Evolutionary conservation across 345 rosid genomes (phyloP).

Genomic region (Gossypium ekmanianum): DNA sequence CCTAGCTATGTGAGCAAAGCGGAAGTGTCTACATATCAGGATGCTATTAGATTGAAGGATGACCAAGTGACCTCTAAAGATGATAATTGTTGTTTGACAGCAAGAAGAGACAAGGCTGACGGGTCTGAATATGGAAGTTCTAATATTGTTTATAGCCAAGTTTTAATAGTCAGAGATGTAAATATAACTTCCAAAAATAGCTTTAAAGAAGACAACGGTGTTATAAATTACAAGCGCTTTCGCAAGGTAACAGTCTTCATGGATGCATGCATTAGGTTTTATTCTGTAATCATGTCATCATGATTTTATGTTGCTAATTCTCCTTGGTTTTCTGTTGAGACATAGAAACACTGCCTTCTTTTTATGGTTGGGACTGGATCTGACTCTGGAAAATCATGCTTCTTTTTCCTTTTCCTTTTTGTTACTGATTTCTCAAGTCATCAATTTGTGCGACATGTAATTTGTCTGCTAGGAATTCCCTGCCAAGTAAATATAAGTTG

Average conservation of each 20-base stretch:
- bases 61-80: constrained; percentile 22
- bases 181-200: constrained; percentile 23
- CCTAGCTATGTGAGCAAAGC: constrained; percentile 27
- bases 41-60: constrained; percentile 25
- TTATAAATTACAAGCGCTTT: constrained; percentile 70
- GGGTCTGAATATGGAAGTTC: constrained; percentile 53
- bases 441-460: not conserved
- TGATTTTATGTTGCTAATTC: constrained; percentile 6
- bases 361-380: not conserved
- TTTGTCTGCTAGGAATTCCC: constrained; percentile 3
- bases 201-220: constrained; percentile 30
- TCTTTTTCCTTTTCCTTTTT: not conserved
- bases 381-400: not conserved
- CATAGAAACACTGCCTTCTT: not conserved
- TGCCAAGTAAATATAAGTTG: not conserved
- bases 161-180: constrained; percentile 49
- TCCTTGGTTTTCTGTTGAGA: not conserved
- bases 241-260: constrained; percentile 53
- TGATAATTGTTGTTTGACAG: constrained; percentile 26
- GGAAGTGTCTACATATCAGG: constrained; percentile 21
- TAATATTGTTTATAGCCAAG: constrained; percentile 69
- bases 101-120: constrained; percentile 36
- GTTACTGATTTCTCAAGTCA: not conserved
- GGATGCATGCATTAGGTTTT: not conserved
- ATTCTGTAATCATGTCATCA: not conserved